Percentiles rank a stretch among this genome's conserved stretches.
phyloP scores from a whole-genome alignment of 768 basidiomycete genomes.

The Lyophyllum decastes region DNA sequence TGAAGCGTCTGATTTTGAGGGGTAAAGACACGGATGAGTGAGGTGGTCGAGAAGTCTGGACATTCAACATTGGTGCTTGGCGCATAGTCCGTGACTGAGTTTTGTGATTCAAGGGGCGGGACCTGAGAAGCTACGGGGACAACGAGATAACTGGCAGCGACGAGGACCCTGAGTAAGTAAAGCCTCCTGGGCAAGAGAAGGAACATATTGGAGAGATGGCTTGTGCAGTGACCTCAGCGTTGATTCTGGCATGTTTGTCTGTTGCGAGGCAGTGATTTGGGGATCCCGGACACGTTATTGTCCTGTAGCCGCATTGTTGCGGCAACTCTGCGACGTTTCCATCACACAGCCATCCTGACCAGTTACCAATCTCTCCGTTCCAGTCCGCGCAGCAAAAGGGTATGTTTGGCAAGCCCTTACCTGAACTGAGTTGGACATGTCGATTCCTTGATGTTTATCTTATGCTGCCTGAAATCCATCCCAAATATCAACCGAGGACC shows the following conservation, averaged over 20 bases:
- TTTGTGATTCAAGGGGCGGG: conserved; percentile 22
- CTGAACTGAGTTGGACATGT: too few relatives aligned
- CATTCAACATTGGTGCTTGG: conserved; percentile 50
- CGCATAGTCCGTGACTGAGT: conserved; percentile 49
- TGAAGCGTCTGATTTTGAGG: conserved; percentile 54
- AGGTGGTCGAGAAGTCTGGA: conserved; percentile 45
- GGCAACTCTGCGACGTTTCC: background rate
- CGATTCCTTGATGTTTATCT: too few relatives aligned
- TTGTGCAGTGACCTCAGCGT: background rate
- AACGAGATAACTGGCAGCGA: conserved; percentile 14
- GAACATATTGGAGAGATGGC: background rate
- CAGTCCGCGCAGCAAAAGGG: too few relatives aligned
- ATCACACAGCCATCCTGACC: background rate
- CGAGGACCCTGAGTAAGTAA: conserved; percentile 3
- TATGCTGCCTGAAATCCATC: too few relatives aligned
- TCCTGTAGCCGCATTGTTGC: background rate
- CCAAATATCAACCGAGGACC: too few relatives aligned
- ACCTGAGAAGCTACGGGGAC: conserved; percentile 11
- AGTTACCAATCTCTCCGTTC: too few relatives aligned
- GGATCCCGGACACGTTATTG: conserved; percentile 2
- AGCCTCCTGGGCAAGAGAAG: background rate
- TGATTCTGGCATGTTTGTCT: conserved; percentile 2
- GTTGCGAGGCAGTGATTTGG: conserved; percentile 13
- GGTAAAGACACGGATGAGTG: conserved; percentile 53
- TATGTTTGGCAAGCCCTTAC: too few relatives aligned